Evolutionary conservation across 306 rosid genomes (phyloP), one percentile per base, ranked within the genome.

Genomic region (Cucumis cinereus): DNA sequence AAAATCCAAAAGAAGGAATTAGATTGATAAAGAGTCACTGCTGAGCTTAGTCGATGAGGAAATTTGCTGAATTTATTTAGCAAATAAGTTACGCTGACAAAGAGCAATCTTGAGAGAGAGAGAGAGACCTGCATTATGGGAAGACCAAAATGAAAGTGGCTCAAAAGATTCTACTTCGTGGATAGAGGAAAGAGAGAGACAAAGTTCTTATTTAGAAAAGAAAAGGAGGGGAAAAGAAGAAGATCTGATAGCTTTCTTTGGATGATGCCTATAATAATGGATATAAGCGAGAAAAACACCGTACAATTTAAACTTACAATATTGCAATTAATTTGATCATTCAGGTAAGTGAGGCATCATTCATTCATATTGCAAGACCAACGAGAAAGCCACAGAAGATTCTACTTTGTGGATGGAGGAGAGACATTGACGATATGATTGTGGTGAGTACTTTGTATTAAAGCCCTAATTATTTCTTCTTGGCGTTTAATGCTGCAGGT

Each of bases 401-500:
- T 79, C 86, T 79, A 75, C 85, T 78, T 75, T 82, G 85, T 83
- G 85, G 89, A 87, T 82, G 86, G 90, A 78, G 84, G 81, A 84
- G 87, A 82, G 85, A 86, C 84, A 82, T 82, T 77, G 87, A 84
- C 88, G 89, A 84, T 82, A 81, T 84, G 85, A 80, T 84, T 73
- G 83, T 82, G 81, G 86, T 84, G 63, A 83, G 83, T 82, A 57
- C 63, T 78, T 77, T 80, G 62, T 76, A 41, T 79, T 78, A 81
- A 83, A 45, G 75, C 78, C 81, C 86, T 87, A 82, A 84, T 84
- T 69, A 55, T 45, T 78, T 69, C 50, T 77, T 80, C 71, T 72
- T 79, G 78, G 78, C 78, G 77, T 85, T 66, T 82, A 68, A 83
- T 85, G 85, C 79, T 87, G 87, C 91, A 92, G 98, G 92, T 89